A percentile compares a stretch with the other conserved stretches of the same genome.
Evolutionary conservation across 1,284 basidiomycete genomes (phyloP).

Genomic region (Coniferiporia sulphurascens): DNA sequence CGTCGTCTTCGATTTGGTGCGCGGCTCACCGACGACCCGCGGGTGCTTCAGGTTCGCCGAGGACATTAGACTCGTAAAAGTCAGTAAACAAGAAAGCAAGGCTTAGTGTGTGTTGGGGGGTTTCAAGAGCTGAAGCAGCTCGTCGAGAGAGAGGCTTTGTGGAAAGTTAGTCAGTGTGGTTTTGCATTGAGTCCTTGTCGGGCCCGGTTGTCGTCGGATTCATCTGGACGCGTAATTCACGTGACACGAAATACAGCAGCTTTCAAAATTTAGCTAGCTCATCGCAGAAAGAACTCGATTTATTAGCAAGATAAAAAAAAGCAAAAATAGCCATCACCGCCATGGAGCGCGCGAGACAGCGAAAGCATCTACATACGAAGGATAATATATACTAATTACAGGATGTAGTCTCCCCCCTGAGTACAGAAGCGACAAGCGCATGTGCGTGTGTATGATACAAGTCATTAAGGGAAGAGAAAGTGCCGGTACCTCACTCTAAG

Average conservation of each 20-base stretch:
- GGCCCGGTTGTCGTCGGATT: no score
- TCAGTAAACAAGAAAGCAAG: not conserved
- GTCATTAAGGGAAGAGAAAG: not conserved
- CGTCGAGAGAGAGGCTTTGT: not conserved
- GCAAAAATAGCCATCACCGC: not conserved
- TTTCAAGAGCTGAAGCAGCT: not conserved
- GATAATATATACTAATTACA: not conserved
- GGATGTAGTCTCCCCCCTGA: not conserved
- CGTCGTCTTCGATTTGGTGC: not conserved
- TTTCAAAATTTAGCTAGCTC: no score
- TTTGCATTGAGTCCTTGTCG: no score
- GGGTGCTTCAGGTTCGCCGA: constrained; percentile 14
- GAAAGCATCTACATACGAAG: not conserved
- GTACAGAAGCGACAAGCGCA: not conserved
- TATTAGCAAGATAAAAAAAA: no score
- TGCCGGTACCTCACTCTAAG: constrained; percentile 16
- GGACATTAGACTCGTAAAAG: not conserved
- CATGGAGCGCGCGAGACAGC: not conserved
- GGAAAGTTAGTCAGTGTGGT: no score
- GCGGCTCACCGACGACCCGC: constrained; percentile 13
- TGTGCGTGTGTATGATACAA: not conserved
- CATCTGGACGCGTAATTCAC: no score
- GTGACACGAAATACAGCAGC: no score
- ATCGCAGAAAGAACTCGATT: no score
- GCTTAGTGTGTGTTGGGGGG: not conserved